Evolutionary conservation across 345 rosid genomes (phyloP).

Genomic region (Euphorbia pulcherrima): DNA sequence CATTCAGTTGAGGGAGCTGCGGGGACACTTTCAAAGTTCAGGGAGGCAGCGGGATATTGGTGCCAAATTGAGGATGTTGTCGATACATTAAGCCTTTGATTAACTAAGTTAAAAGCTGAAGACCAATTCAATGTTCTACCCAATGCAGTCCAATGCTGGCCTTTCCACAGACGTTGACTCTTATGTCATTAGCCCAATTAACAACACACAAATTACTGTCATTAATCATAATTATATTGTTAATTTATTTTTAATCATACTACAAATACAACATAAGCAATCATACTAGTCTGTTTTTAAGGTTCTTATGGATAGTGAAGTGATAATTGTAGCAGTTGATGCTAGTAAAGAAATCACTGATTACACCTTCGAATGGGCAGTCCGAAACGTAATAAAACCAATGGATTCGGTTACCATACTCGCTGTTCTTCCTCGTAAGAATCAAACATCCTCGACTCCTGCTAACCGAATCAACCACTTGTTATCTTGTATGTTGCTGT

Average conservation of each 20-base stretch:
- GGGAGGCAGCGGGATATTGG: too few species aligned
- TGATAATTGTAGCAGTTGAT: conserved; percentile 39
- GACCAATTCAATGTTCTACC: conserved; percentile 22
- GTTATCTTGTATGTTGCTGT: conserved; percentile 24
- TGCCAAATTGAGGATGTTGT: too few species aligned
- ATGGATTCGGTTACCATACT: conserved; percentile 29
- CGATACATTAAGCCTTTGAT: too few species aligned
- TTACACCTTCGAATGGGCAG: conserved; percentile 38
- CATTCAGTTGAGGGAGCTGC: too few species aligned
- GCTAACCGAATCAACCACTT: not conserved
- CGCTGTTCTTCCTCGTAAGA: conserved; percentile 31
- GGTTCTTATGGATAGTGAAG: conserved; percentile 26
- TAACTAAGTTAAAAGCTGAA: conserved; percentile 18
- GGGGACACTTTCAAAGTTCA: too few species aligned
- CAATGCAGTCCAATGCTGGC: conserved; percentile 13
- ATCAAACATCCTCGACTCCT: not conserved
- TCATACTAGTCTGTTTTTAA: not conserved
- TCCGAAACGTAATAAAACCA: conserved; percentile 21
- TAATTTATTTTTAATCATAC: too few species aligned
- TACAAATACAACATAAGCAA: conserved; percentile 16
- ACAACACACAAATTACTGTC: not conserved
- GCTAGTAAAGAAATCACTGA: conserved; percentile 35
- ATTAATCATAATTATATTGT: not conserved
- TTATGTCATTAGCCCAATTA: conserved; percentile 4
- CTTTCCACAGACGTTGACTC: not conserved